Conservation (phyloP, 345 rosid genomes). For the Diplotaxis tenuifolia region DNA sequence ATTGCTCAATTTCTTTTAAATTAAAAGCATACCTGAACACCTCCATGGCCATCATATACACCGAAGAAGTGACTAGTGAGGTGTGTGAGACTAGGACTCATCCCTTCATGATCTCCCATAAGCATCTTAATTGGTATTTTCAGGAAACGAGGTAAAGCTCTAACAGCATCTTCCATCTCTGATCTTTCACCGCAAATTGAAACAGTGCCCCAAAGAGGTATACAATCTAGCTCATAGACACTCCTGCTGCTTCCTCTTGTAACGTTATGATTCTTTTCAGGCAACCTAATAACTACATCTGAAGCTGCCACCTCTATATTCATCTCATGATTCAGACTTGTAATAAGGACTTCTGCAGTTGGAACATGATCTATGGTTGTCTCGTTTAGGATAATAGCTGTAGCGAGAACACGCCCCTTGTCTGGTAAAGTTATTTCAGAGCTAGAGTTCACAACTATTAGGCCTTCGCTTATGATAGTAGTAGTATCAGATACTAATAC, state of each 20-base stretch:
- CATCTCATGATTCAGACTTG: slow-evolving; percentile 45
- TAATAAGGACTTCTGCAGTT: slow-evolving; percentile 54
- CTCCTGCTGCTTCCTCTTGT: slow-evolving; percentile 55
- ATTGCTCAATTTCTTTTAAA: not conserved
- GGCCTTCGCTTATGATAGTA: slow-evolving; percentile 44
- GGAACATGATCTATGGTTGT: slow-evolving; percentile 59
- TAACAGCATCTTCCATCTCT: slow-evolving; percentile 90
- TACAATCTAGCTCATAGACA: slow-evolving; percentile 77
- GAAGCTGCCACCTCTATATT: slow-evolving; percentile 48
- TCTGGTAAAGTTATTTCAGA: slow-evolving; percentile 56
- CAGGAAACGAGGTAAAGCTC: slow-evolving; percentile 53
- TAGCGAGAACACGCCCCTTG: slow-evolving; percentile 50
- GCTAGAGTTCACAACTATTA: slow-evolving; percentile 51
- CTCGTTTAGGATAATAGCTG: slow-evolving; percentile 63
- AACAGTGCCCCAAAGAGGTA: slow-evolving; percentile 84
- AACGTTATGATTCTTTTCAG: slow-evolving; percentile 46
- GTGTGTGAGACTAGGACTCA: slow-evolving; percentile 59
- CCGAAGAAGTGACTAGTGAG: slow-evolving; percentile 85
- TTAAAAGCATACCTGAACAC: slow-evolving; percentile 67
- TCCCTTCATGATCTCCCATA: slow-evolving; percentile 58
- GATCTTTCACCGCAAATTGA: slow-evolving; percentile 75
- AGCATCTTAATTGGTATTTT: slow-evolving; percentile 83
- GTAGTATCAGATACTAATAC: slow-evolving; percentile 44
- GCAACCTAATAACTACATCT: slow-evolving; percentile 62
- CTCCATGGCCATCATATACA: slow-evolving; percentile 93